Conservation (phyloP, 2,329 filamentous ascomycete genomes). For the Zopfia rhizophila region DNA sequence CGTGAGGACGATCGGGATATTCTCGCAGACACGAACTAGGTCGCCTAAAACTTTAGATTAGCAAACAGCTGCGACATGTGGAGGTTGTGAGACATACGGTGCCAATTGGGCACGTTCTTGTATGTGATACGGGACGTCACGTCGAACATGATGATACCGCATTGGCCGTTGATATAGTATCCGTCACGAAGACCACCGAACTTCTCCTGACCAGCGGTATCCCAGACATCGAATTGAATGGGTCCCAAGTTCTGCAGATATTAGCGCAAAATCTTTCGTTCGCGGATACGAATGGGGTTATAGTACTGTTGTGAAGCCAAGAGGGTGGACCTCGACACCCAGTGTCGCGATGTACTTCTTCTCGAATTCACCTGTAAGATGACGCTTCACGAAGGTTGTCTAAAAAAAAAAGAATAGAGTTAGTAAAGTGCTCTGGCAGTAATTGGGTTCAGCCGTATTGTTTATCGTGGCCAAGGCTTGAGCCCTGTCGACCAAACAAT, state of each 20-base stretch:
- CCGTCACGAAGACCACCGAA: constrained; percentile 99
- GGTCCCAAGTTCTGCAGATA: constrained; percentile 80
- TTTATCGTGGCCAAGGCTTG: constrained; percentile 17
- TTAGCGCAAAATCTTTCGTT: constrained; percentile 31
- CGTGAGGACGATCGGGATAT: constrained; percentile 96
- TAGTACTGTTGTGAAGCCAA: constrained; percentile 95
- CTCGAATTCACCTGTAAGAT: constrained; percentile 99
- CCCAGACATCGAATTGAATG: constrained; percentile 99
- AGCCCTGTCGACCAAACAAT: constrained; percentile 1
- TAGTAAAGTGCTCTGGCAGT: constrained; percentile 27
- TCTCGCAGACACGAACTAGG: constrained; percentile 98
- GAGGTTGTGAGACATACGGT: constrained; percentile 75
- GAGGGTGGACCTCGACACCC: constrained; percentile 98
- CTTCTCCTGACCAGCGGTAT: constrained; percentile 99
- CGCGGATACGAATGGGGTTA: constrained; percentile 21
- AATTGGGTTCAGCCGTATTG: constrained; percentile 12
- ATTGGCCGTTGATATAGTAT: constrained; percentile 99
- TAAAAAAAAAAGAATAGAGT: constrained; percentile 54
- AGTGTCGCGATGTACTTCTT: constrained; percentile 99
- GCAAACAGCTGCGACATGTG: constrained; percentile 4
- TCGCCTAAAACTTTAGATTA: constrained; percentile 71
- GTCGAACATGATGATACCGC: constrained; percentile 99
- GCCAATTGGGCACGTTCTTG: constrained; percentile 99
- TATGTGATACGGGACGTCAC: constrained; percentile 99
- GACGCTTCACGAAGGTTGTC: constrained; percentile 99